These are phyloP conservation scores for Lasiodiplodia theobromae DNA, from an alignment of 2,329 filamentous ascomycete species.

Conservation along the genomic window DNA sequence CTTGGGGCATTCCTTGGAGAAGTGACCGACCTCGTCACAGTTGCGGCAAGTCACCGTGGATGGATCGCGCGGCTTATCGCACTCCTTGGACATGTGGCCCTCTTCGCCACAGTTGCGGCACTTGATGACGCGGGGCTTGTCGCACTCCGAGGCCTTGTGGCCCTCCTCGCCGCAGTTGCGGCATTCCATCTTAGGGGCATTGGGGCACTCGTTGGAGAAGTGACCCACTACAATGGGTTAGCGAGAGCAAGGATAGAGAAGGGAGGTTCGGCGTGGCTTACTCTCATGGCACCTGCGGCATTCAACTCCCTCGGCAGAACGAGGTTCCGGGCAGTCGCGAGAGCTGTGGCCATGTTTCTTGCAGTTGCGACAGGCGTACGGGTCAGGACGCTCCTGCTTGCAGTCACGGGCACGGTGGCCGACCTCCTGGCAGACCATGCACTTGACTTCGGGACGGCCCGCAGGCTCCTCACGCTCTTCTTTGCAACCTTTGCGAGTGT, in stretches of 20 bases:
- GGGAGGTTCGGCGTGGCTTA: conserved; percentile 39
- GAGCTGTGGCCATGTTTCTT: conserved; percentile 54
- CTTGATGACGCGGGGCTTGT: conserved; percentile 46
- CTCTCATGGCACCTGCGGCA: conserved; percentile 71
- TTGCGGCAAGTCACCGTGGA: conserved; percentile 61
- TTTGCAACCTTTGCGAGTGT: conserved; percentile 66
- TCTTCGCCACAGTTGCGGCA: conserved; percentile 48
- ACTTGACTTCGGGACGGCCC: conserved; percentile 60
- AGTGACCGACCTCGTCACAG: conserved; percentile 69
- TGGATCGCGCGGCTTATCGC: conserved; percentile 46
- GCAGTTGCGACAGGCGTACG: conserved; percentile 73
- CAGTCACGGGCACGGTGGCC: conserved; percentile 76
- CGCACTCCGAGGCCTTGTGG: conserved; percentile 47
- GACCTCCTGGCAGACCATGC: conserved; percentile 68
- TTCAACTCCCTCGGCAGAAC: conserved; percentile 64
- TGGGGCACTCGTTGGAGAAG: conserved; percentile 43
- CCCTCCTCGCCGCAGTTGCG: conserved; percentile 47
- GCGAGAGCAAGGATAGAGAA: conserved; percentile 2
- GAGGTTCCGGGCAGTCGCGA: conserved; percentile 50
- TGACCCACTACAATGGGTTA: conserved; percentile 37
- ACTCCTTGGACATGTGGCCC: conserved; percentile 48
- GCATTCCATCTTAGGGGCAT: conserved; percentile 41
- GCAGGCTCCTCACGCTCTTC: conserved; percentile 61
- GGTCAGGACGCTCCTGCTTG: conserved; percentile 61
- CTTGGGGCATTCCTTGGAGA: conserved; percentile 63